phyloP scores from a whole-genome alignment of 2,329 filamentous ascomycete genomes.

The Cephalotrichum gorgonifer region DNA sequence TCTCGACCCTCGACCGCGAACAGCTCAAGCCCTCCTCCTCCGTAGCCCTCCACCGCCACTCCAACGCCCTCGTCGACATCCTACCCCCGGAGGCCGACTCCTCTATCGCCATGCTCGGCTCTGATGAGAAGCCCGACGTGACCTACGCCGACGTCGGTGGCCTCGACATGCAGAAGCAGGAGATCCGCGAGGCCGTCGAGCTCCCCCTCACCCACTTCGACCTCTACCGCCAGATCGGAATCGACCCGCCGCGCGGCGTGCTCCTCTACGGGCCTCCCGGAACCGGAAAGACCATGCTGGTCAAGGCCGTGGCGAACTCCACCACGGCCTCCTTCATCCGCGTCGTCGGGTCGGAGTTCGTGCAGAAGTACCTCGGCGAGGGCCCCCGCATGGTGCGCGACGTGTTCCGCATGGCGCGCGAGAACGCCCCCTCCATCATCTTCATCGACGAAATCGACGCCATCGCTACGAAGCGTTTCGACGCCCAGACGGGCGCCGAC shows the following conservation, averaged over 20 bases:
- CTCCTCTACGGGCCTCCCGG: slow-evolving; percentile 92
- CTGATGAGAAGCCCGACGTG: slow-evolving; percentile 95
- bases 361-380: slow-evolving; percentile 97
- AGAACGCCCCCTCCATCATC: slow-evolving; percentile 97
- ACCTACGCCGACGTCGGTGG: slow-evolving; percentile 97
- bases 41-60: slow-evolving; percentile 94
- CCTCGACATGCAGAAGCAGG: slow-evolving; percentile 99
- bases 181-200: slow-evolving; percentile 96
- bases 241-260: slow-evolving; percentile 93
- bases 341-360: slow-evolving; percentile 95
- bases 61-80: slow-evolving; percentile 96
- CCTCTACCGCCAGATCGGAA: slow-evolving; percentile 98
- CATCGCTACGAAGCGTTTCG: slow-evolving; percentile 97
- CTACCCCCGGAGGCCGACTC: slow-evolving; percentile 98
- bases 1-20: slow-evolving; percentile 96
- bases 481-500: slow-evolving; percentile 95
- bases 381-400: slow-evolving; percentile 98
- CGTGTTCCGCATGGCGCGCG: slow-evolving; percentile 96
- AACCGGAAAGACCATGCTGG: slow-evolving; percentile 93
- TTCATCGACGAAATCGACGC: slow-evolving; percentile 99
- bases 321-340: slow-evolving; percentile 98
- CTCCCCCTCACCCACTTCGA: slow-evolving; percentile 95
- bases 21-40: slow-evolving; percentile 96
- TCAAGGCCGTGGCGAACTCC: slow-evolving; percentile 97
- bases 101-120: slow-evolving; percentile 94